Evolutionary conservation across 169 alveolate genomes (phyloP).

Genomic region (Plasmodium gaboni): DNA sequence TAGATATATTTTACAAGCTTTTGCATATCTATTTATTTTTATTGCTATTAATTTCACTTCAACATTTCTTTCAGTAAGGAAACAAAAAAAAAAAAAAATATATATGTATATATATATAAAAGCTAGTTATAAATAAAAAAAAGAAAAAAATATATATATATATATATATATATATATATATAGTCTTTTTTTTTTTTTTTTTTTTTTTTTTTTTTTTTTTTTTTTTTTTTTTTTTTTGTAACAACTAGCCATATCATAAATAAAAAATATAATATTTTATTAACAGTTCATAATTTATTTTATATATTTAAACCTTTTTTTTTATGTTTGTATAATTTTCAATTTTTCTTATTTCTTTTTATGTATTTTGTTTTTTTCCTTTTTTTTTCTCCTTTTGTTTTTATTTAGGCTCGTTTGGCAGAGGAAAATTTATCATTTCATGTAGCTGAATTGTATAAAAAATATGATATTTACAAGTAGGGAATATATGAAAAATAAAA

Average conservation of each 20-base stretch:
- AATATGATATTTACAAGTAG: conserved; percentile 68
- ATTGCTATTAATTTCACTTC: conserved; percentile 70
- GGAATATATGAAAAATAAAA: background rate
- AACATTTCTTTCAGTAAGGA: conserved; percentile 65
- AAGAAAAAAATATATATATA: too few relatives aligned
- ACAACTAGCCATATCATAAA: too few relatives aligned
- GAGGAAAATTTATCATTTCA: conserved; percentile 72
- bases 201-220: too few relatives aligned
- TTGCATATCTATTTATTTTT: conserved; percentile 63
- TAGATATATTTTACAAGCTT: conserved; percentile 67
- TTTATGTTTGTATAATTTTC: background rate
- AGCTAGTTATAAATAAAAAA: too few relatives aligned
- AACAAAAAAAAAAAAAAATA: background rate
- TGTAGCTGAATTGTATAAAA: conserved; percentile 68
- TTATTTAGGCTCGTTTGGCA: conserved; percentile 54
- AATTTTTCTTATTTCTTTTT: background rate
- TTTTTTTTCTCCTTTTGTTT: background rate
- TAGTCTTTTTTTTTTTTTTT: too few relatives aligned
- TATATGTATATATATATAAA: too few relatives aligned
- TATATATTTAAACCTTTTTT: background rate
- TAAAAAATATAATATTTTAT: background rate
- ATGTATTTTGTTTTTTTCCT: background rate
- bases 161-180: too few relatives aligned
- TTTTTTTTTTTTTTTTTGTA: too few relatives aligned
- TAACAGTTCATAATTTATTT: background rate